phyloP scores from a whole-genome alignment of 1,139 yeast genomes.

The Geotrichum europaeum region DNA sequence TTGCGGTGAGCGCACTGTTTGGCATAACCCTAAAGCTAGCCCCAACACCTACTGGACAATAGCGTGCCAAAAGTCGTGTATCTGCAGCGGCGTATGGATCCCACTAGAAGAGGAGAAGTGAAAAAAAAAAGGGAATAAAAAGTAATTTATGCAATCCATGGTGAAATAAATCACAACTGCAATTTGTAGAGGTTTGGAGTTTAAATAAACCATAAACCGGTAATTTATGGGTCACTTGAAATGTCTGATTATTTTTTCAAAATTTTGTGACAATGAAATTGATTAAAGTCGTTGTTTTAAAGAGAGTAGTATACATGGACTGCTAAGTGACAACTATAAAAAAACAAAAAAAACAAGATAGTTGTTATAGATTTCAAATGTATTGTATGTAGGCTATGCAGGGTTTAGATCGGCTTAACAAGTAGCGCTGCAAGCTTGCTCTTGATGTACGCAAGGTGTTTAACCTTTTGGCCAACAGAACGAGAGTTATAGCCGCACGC shows the following conservation, averaged over 20 bases:
- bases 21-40: slow-evolving; percentile 30
- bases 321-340: background rate
- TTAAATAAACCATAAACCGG: background rate
- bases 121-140: background rate
- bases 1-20: slow-evolving; percentile 57
- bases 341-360: too few species aligned
- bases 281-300: too few species aligned
- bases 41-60: slow-evolving; percentile 56
- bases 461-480: slow-evolving; percentile 9
- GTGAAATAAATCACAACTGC: background rate
- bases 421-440: background rate
- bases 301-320: too few species aligned
- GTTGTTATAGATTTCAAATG: background rate
- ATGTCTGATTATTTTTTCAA: background rate
- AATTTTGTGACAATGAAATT: background rate
- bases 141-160: background rate
- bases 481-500: background rate
- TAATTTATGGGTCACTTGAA: background rate
- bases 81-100: slow-evolving; percentile 56
- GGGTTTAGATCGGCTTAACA: background rate
- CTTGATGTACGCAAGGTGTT: slow-evolving; percentile 13
- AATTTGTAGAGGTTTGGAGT: background rate
- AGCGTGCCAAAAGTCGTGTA: slow-evolving; percentile 69
- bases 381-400: background rate
- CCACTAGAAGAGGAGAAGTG: slow-evolving; percentile 10